phyloP scores from a whole-genome alignment of 108 stramenopile species.

The Skeletonema costatum region DNA sequence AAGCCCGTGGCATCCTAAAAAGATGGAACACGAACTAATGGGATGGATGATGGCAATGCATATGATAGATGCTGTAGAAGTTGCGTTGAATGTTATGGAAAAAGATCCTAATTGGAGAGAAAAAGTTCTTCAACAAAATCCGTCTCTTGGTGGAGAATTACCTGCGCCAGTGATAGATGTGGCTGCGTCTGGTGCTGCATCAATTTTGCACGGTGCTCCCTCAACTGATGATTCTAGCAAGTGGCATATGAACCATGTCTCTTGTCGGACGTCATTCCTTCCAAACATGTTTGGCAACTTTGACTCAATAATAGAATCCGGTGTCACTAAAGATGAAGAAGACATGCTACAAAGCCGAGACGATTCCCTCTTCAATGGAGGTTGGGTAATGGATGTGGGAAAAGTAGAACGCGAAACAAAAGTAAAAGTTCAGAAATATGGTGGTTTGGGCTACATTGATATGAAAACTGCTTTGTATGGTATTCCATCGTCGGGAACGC shows the following conservation, averaged over 20 bases:
- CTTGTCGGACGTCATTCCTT: slow-evolving; percentile 86
- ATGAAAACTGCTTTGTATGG: slow-evolving; percentile 89
- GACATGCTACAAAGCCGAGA: slow-evolving; percentile 62
- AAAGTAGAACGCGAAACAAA: slow-evolving; percentile 80
- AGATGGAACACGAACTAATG: slow-evolving; percentile 78
- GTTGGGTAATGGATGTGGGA: slow-evolving; percentile 88
- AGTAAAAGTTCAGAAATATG: slow-evolving; percentile 70
- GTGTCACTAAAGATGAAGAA: slow-evolving; percentile 53
- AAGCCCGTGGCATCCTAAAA: slow-evolving; percentile 85
- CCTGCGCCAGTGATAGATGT: slow-evolving; percentile 43
- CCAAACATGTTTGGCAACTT: slow-evolving; percentile 59
- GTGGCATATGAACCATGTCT: slow-evolving; percentile 60
- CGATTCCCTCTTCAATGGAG: slow-evolving; percentile 61
- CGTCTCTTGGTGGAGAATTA: background rate
- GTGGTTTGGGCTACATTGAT: slow-evolving; percentile 86
- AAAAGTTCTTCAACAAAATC: slow-evolving; percentile 20
- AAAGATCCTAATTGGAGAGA: slow-evolving; percentile 26
- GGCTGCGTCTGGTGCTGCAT: slow-evolving; percentile 24
- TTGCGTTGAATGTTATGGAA: slow-evolving; percentile 50
- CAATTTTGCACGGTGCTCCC: slow-evolving; percentile 62
- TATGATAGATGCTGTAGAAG: slow-evolving; percentile 73
- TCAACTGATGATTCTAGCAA: slow-evolving; percentile 13
- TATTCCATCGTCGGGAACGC: slow-evolving; percentile 68
- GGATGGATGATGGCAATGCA: slow-evolving; percentile 86
- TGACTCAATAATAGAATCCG: slow-evolving; percentile 67